These are phyloP conservation scores for Ceratorhiza oryzae-sativae DNA, from an alignment of 1,284 basidiomycete genomes.

Conservation along the genomic window DNA sequence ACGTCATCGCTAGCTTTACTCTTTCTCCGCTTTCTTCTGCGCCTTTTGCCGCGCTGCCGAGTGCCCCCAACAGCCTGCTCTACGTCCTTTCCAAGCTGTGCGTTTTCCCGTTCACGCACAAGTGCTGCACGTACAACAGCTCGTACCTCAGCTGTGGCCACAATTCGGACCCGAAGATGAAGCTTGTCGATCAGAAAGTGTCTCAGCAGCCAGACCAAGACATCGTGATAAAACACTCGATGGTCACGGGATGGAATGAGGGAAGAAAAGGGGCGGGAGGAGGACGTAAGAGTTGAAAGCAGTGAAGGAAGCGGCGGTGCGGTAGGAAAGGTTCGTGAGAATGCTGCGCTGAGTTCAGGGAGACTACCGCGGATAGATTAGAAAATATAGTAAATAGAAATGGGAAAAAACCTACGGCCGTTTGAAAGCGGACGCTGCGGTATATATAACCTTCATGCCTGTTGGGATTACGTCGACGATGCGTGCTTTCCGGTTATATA, in stretches of 20 bases:
- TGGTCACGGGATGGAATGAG: conserved; percentile 72
- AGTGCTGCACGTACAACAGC: conserved; percentile 54
- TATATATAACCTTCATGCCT: conserved; percentile 85
- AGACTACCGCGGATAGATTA: conserved; percentile 55
- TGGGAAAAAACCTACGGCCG: conserved; percentile 61
- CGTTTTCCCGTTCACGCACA: conserved; percentile 25
- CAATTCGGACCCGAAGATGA: conserved; percentile 84
- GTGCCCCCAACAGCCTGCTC: conserved; percentile 13
- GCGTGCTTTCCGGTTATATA: conserved; percentile 88
- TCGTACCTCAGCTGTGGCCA: conserved; percentile 82
- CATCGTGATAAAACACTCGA: conserved; percentile 76
- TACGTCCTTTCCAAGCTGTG: conserved; percentile 31
- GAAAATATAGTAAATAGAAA: conserved; percentile 12
- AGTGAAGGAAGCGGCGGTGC: conserved; percentile 77
- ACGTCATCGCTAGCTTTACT: conserved; percentile 52
- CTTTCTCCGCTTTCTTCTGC: conserved; percentile 49
- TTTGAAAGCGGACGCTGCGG: conserved; percentile 71
- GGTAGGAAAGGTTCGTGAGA: conserved; percentile 70
- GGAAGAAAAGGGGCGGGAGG: conserved; percentile 74
- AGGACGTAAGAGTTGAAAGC: conserved; percentile 73
- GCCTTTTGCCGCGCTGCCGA: not conserved
- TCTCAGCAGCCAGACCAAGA: conserved; percentile 92
- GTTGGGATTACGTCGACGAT: conserved; percentile 85
- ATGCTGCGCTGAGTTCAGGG: conserved; percentile 66
- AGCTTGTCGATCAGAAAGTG: conserved; percentile 85